phyloP scores from a whole-genome alignment of 257 asterid genomes.

The Verbascum thapsus region DNA sequence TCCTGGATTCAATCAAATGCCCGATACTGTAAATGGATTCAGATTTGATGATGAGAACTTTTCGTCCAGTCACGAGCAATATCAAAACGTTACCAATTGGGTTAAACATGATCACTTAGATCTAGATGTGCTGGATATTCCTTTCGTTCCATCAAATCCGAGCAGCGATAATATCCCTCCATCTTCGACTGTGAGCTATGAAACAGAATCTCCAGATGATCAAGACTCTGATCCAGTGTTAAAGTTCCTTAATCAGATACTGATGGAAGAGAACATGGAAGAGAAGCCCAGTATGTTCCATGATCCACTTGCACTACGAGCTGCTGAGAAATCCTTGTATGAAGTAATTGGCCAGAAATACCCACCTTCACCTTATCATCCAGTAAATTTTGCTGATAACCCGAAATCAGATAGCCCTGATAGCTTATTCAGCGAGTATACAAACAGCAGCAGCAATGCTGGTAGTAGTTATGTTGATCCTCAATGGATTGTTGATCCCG shows the following conservation, averaged over 20 bases:
- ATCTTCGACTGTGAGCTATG: conserved; percentile 55
- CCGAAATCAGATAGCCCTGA: conserved; percentile 65
- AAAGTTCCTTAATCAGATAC: conserved; percentile 81
- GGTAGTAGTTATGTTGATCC: conserved; percentile 48
- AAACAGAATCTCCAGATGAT: conserved; percentile 78
- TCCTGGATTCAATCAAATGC: conserved; percentile 40
- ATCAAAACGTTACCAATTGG: conserved; percentile 45
- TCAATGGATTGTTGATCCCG: conserved; percentile 57
- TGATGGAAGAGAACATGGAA: conserved; percentile 81
- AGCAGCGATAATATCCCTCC: conserved; percentile 41
- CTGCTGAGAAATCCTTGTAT: conserved; percentile 82
- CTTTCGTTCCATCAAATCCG: conserved; percentile 43
- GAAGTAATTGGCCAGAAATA: conserved; percentile 74
- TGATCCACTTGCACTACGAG: conserved; percentile 85
- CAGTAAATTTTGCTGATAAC: conserved; percentile 27
- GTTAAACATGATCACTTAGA: conserved; percentile 36
- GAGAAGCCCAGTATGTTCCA: conserved; percentile 92
- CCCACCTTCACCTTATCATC: conserved; percentile 56
- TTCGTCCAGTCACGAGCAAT: conserved; percentile 46
- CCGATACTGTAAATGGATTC: conserved; percentile 38
- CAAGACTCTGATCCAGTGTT: conserved; percentile 82
- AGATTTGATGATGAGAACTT: conserved; percentile 39
- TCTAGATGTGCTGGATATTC: conserved; percentile 47
- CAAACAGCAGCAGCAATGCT: conserved; percentile 51
- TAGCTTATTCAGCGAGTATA: conserved; percentile 53